Base-by-base conservation (phyloP, 306 rosid species). In the Vigna trinervia region DNA sequence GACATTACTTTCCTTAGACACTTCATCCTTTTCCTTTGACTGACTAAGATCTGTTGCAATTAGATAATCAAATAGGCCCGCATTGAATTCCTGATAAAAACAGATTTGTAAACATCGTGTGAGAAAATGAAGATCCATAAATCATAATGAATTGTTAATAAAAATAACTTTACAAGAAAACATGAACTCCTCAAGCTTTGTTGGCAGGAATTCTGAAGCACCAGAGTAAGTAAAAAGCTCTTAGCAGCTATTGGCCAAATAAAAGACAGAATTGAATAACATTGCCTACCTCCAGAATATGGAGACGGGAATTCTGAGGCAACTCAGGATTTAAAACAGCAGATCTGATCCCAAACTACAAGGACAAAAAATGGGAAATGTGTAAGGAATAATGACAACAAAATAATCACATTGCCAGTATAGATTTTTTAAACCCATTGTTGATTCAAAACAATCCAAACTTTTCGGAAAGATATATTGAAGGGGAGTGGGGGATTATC, bases 281-380 rank as follows among this genome's bases (percentile, higher is more conserved):
- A 73, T 69, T 73, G 23, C 86, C 8, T 78, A 92, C 97, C 97
- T 95, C 99, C 38, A 95, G 95, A 84, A 95, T 95, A 82, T 95
- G 99, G 77, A 89, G 92, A 72, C 99, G 97, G 23, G 99, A 95
- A 88, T 95, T 92, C 83, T 92, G 99, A 8, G 99, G 99, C 88
- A 95, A 84, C 88, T 92, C 97, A 6, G 97, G 93, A 88, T 95
- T 95, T 68, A 95, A 85, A 81, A 95, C 91, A 85, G 99, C 97
- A 81, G 97, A 89, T 83, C 85, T 92, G 28, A 95, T 89, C 69
- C 99, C 97, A 87, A 95, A 95, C 97, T 92, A 84, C 76, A 87
- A 74, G 63, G 23, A 58, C 69, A 71, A 11, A 77, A 50, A 36
- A 36, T 47, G 20, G 32, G 51, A 78, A 78, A 39, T 26, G 2